Percentiles rank a stretch among this genome's conserved stretches.
These are phyloP conservation scores for Penicillium olsonii DNA, from an alignment of 2,329 filamentous ascomycete species.

Conservation along the genomic window DNA sequence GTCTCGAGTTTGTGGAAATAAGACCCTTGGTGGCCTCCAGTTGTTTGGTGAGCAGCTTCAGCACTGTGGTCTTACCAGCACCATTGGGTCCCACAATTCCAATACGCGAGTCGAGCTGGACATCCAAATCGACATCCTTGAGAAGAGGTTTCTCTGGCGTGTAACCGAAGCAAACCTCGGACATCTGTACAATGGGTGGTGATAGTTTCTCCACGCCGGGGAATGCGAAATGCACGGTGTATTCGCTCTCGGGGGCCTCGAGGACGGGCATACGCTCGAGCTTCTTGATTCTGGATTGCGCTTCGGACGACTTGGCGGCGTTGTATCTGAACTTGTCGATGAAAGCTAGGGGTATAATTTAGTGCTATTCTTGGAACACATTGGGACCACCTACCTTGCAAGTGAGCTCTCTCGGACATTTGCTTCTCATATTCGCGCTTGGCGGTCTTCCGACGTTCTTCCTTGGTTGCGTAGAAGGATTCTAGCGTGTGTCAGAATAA, in stretches of 20 bases:
- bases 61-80: constrained; percentile 96
- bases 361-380: background rate
- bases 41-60: constrained; percentile 93
- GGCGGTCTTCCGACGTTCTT: constrained; percentile 94
- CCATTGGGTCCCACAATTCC: constrained; percentile 99
- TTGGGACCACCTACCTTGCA: constrained; percentile 60
- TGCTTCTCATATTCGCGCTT: constrained; percentile 99
- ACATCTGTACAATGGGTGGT: constrained; percentile 97
- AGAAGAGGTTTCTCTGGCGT: constrained; percentile 75
- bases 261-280: constrained; percentile 94
- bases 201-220: constrained; percentile 97
- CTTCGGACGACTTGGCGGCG: constrained; percentile 96
- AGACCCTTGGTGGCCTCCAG: constrained; percentile 74
- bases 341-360: constrained; percentile 61
- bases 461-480: constrained; percentile 94
- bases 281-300: constrained; percentile 98
- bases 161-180: constrained; percentile 88
- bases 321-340: constrained; percentile 99
- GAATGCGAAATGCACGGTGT: constrained; percentile 95
- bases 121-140: constrained; percentile 86
- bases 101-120: constrained; percentile 96
- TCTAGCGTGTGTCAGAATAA: constrained; percentile 50
- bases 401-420: constrained; percentile 87
- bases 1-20: constrained; percentile 83
- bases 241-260: constrained; percentile 86